Base-by-base conservation (phyloP, 345 rosid species). In the Combretum micranthum region DNA sequence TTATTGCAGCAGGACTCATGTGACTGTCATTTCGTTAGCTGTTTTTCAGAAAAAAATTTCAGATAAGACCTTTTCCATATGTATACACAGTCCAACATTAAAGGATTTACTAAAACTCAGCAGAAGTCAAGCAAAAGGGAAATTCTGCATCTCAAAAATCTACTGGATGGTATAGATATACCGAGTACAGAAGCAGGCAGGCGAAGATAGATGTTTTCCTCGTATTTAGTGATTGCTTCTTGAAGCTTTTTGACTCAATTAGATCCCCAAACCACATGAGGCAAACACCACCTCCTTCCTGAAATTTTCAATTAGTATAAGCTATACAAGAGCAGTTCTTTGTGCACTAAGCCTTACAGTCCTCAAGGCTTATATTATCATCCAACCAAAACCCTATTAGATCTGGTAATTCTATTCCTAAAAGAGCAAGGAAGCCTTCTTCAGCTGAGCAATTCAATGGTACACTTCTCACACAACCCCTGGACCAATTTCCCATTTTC, bases 181-280 rank as follows among this genome's bases (percentile, higher is more conserved):
- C 77, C 78, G 39, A 63, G 22, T 53, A 74, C 74, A 14, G 81
- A 59, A 49, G 65, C 73, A 12, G 79, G 64, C 70, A 75, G 63
- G 60, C 50, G 42, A 3, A 15, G 3, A 44, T 56, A 56, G 6
- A 44, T 43, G 20, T 22, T 37, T 45, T 57, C 21, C 19, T 47
- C 61, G 0, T 23, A 15, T 8, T 57, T 3, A 15, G 8, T 14
- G 46, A 7, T 14, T 7, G 21, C 18, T 56, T 44, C 46, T 19
- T 56, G n/a, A 20, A 12, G 23, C 52, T 46, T 51, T 12, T n/a
- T 44, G n/a, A 57, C n/a, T 57, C 61, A 13, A 20, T 16, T 15
- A 57, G 52, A 25, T 25, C 26, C 11, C 47, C 45, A 14, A 25
- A 19, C 79, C 79, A 70, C 15, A 67, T 22, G 56, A 70, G 47